Evolutionary conservation across 1,284 basidiomycete species (phyloP).

Genomic region (Agroathelia rolfsii): DNA sequence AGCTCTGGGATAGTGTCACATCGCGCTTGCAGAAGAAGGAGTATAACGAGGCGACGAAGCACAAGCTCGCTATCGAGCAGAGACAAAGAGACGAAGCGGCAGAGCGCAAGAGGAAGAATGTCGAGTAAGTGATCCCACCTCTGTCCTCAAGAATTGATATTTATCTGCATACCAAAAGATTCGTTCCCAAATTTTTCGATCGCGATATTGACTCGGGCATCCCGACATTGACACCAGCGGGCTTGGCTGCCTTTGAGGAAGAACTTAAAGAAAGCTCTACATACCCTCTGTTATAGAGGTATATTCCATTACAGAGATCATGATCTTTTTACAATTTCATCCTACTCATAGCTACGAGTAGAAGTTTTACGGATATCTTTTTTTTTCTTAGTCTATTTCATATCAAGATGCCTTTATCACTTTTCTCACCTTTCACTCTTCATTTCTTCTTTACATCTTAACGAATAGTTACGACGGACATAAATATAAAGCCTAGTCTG

Average conservation of each 20-base stretch:
- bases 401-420: too few relatives aligned
- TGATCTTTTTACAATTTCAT: too few relatives aligned
- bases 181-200: constrained; percentile 76
- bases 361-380: too few relatives aligned
- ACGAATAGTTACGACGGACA: too few relatives aligned
- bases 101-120: constrained; percentile 70
- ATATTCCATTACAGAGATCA: too few relatives aligned
- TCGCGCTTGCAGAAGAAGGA: constrained; percentile 72
- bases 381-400: too few relatives aligned
- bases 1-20: constrained; percentile 86
- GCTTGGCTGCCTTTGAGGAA: constrained; percentile 58
- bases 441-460: too few relatives aligned
- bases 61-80: constrained; percentile 87
- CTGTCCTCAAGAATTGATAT: constrained; percentile 6
- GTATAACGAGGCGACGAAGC: constrained; percentile 79
- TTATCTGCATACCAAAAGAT: constrained; percentile 34
- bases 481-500: too few relatives aligned
- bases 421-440: too few relatives aligned
- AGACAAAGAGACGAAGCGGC: constrained; percentile 79
- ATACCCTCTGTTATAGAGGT: constrained; percentile 1
- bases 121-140: constrained; percentile 47
- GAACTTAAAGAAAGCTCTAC: constrained; percentile 39
- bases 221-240: constrained; percentile 64
- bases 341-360: too few relatives aligned
- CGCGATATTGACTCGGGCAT: constrained; percentile 64